These are phyloP conservation scores for Dichotomocladium elegans DNA, from an alignment of 371 early-diverging fungal species.

Conservation along the genomic window DNA sequence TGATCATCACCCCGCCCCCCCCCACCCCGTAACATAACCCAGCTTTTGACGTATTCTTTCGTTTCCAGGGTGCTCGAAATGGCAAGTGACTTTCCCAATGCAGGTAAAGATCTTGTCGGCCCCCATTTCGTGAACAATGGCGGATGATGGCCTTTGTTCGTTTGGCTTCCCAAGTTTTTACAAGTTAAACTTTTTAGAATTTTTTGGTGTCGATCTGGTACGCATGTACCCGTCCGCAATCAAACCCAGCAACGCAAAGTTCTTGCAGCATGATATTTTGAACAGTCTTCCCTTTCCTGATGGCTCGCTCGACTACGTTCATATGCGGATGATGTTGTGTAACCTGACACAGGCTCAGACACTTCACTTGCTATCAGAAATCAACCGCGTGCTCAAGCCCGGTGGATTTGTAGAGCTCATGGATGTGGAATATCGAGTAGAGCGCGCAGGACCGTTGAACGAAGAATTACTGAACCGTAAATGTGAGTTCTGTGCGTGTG, in stretches of 20 bases:
- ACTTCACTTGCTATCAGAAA: constrained; percentile 23
- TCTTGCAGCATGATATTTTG: constrained; percentile 43
- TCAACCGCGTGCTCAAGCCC: constrained; percentile 48
- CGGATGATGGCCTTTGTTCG: too few relatives aligned
- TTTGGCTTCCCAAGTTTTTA: too few relatives aligned
- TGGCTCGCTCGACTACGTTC: constrained; percentile 51
- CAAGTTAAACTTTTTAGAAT: constrained; percentile 20
- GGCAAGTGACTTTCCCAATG: constrained; percentile 11
- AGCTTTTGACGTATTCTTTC: too few relatives aligned
- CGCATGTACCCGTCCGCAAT: constrained; percentile 53
- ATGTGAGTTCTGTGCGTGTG: constrained; percentile 18
- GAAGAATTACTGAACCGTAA: constrained; percentile 31
- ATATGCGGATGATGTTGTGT: constrained; percentile 43
- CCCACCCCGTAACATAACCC: too few relatives aligned
- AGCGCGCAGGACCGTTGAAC: constrained; percentile 42
- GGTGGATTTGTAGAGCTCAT: constrained; percentile 48
- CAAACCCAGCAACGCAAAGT: constrained; percentile 52
- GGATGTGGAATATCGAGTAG: constrained; percentile 47
- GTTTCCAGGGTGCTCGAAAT: constrained; percentile 19
- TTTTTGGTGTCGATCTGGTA: constrained; percentile 53
- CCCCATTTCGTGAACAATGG: neutral
- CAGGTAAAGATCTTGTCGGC: constrained; percentile 7
- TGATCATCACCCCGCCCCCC: too few relatives aligned
- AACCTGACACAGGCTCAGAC: constrained; percentile 37
- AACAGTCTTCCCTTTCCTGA: constrained; percentile 49